Percentiles rank a stretch among this genome's conserved stretches.
Conservation (phyloP, 805 yeast genomes). For the Spathaspora boniae region DNA sequence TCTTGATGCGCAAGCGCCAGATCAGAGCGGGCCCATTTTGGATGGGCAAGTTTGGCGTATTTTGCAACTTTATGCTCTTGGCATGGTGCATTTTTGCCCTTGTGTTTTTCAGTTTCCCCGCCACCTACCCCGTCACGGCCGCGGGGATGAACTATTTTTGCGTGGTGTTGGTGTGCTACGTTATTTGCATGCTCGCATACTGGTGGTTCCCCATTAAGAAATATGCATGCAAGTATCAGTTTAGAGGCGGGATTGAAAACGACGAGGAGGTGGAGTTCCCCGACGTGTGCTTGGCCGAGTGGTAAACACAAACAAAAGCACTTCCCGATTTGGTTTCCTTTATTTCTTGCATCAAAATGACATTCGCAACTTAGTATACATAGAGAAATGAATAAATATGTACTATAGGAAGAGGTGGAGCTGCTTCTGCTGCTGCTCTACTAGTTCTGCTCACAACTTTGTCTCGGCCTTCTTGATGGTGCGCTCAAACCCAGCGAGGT, state of each 20-base stretch:
- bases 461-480: conserved; percentile 10
- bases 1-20: conserved; percentile 35
- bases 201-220: conserved; percentile 42
- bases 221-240: conserved; percentile 34
- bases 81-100: conserved; percentile 35
- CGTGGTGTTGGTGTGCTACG: conserved; percentile 45
- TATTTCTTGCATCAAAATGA: too few relatives aligned
- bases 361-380: too few relatives aligned
- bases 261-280: conserved; percentile 43
- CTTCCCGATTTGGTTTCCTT: too few relatives aligned
- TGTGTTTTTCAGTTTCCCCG: conserved; percentile 38
- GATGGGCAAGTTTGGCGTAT: conserved; percentile 36
- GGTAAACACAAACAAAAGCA: too few relatives aligned
- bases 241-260: conserved; percentile 40
- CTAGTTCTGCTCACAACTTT: conserved; percentile 11
- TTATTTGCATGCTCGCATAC: conserved; percentile 33
- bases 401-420: too few relatives aligned
- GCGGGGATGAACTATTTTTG: conserved; percentile 67
- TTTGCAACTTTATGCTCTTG: conserved; percentile 31
- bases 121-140: conserved; percentile 56
- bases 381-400: too few relatives aligned
- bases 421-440: too few relatives aligned
- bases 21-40: conserved; percentile 40
- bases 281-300: conserved; percentile 34
- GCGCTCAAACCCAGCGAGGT: conserved; percentile 8